Conservation (phyloP, 306 rosid genomes). For the Sicyos edulis region DNA sequence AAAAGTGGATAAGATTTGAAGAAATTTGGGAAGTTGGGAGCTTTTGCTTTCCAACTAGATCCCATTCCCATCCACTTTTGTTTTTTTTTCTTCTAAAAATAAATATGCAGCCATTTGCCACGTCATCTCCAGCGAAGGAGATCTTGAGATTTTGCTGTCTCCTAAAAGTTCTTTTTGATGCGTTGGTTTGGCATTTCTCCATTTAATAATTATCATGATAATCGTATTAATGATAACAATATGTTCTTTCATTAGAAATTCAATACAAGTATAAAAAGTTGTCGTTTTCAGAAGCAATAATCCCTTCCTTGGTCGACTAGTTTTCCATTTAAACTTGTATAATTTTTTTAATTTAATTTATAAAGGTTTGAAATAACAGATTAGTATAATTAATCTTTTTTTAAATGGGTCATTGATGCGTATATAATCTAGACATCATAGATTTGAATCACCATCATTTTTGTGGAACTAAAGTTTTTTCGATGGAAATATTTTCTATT, state of each 20-base stretch:
- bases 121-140: neutral
- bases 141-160: constrained; percentile 16
- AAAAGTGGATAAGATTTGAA: constrained; percentile 15
- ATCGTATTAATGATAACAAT: neutral
- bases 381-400: too few species aligned
- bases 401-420: too few species aligned
- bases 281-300: neutral
- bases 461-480: neutral
- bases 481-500: neutral
- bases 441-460: too few species aligned
- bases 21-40: constrained; percentile 5
- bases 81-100: neutral
- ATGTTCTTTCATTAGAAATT: neutral
- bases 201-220: neutral
- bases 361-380: too few species aligned
- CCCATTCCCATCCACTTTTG: constrained; percentile 11
- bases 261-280: neutral
- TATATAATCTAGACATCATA: too few species aligned
- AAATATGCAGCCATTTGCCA: neutral
- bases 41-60: constrained; percentile 17
- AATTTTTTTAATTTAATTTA: too few species aligned
- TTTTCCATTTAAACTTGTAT: neutral
- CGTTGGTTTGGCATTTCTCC: constrained; percentile 2
- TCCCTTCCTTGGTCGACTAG: neutral
- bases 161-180: neutral